A percentile compares a stretch with the other conserved stretches of the same genome.
Evolutionary conservation across 2,329 filamentous ascomycete species (phyloP).

Genomic region (Elsinoe ampelina): DNA sequence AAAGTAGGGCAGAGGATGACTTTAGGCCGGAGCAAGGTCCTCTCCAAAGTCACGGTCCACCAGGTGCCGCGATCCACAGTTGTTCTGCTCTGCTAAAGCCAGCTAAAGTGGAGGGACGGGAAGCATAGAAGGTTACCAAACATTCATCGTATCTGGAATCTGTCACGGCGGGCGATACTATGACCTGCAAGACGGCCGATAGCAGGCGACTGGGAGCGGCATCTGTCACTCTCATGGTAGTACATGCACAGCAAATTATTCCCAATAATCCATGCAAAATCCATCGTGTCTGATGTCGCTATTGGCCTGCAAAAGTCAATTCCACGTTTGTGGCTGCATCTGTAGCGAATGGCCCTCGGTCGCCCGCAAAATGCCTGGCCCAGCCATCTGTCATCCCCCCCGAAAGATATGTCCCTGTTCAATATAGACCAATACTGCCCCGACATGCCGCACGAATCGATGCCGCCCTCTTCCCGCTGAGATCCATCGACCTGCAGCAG

Average conservation of each 20-base stretch:
- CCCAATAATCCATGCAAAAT: not conserved
- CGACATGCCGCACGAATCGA: not conserved
- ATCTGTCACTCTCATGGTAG: not conserved
- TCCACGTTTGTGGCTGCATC: conserved; percentile 12
- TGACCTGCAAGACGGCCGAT: not conserved
- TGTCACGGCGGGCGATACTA: no score
- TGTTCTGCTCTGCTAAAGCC: not conserved
- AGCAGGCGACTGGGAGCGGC: not conserved
- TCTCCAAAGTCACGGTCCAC: not conserved
- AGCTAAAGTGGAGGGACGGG: not conserved
- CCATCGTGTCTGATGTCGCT: not conserved
- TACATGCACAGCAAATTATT: conserved; percentile 3
- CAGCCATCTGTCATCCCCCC: not conserved
- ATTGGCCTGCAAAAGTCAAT: conserved; percentile 10
- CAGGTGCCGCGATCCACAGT: not conserved
- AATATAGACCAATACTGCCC: not conserved
- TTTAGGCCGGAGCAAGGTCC: conserved; percentile 10
- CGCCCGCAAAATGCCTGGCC: not conserved
- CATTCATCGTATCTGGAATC: no score
- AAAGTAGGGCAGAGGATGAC: conserved; percentile 1
- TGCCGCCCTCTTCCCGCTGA: not conserved
- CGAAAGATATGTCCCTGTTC: not conserved
- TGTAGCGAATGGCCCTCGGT: not conserved
- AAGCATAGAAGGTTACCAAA: not conserved
- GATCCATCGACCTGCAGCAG: not conserved